phyloP scores from a whole-genome alignment of 495 filamentous ascomycete species.

The Clohesyomyces aquaticus region DNA sequence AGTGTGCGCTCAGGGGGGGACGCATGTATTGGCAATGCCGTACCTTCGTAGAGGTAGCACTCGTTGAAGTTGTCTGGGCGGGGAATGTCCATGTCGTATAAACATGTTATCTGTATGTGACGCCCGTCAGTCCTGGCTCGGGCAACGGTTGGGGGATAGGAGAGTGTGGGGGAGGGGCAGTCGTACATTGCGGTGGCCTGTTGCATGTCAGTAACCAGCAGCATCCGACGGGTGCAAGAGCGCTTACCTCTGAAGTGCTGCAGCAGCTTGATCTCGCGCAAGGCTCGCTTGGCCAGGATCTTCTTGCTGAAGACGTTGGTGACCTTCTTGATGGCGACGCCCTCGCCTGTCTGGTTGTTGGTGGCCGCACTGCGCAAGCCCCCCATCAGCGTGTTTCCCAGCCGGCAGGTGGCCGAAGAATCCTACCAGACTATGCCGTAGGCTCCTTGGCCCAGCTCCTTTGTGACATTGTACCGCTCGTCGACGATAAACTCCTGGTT shows the following conservation, averaged over 20 bases:
- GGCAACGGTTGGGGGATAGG: conserved; percentile 3
- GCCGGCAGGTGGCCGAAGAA: not conserved
- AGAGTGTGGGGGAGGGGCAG: conserved; percentile 20
- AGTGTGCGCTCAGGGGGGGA: conserved; percentile 22
- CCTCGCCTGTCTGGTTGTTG: conserved; percentile 87
- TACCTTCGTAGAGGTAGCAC: conserved; percentile 98
- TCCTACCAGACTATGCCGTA: conserved; percentile 98
- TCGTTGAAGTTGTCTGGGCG: conserved; percentile 98
- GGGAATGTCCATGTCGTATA: conserved; percentile 99
- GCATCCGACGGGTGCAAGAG: not conserved
- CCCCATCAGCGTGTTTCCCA: conserved; percentile 8
- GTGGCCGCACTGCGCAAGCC: conserved; percentile 70
- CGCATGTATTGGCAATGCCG: not conserved
- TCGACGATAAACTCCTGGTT: conserved; percentile 99
- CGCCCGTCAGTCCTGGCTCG: conserved; percentile 13
- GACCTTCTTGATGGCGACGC: conserved; percentile 99
- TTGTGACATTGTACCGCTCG: conserved; percentile 96
- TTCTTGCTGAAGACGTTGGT: conserved; percentile 99
- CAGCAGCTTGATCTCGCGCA: conserved; percentile 97
- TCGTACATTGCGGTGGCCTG: conserved; percentile 68
- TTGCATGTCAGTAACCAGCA: conserved; percentile 30
- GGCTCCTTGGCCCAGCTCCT: conserved; percentile 96
- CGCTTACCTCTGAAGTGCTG: conserved; percentile 86
- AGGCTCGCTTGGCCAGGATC: conserved; percentile 94
- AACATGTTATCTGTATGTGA: conserved; percentile 82